A percentile compares a stretch with the other conserved stretches of the same genome.
Conservation (phyloP, 1,284 basidiomycete species). For the Abortiporus biennis region DNA sequence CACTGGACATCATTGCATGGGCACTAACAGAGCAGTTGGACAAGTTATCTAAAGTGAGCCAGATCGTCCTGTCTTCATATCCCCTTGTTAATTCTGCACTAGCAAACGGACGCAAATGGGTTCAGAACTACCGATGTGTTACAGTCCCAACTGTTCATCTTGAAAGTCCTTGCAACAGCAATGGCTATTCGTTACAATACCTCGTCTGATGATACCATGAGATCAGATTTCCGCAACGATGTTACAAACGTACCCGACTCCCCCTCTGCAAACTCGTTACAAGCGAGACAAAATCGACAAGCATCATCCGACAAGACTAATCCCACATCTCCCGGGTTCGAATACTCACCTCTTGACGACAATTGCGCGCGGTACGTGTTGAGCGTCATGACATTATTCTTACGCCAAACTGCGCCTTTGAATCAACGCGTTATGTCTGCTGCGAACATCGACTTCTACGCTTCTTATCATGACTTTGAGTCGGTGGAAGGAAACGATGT, state of each 20-base stretch:
- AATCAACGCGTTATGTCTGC: slow-evolving; percentile 57
- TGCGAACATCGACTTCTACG: slow-evolving; percentile 57
- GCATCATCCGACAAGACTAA: slow-evolving; percentile 28
- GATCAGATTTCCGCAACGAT: slow-evolving; percentile 33
- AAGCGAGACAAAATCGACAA: slow-evolving; percentile 25
- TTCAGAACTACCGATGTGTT: slow-evolving; percentile 66
- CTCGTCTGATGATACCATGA: slow-evolving; percentile 30
- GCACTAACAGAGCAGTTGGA: slow-evolving; percentile 75
- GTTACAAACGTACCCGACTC: slow-evolving; percentile 19
- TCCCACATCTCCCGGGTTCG: slow-evolving; percentile 33
- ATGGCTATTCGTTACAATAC: slow-evolving; percentile 81
- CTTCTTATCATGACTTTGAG: slow-evolving; percentile 68
- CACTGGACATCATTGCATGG: slow-evolving; percentile 73
- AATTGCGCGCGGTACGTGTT: slow-evolving; percentile 82
- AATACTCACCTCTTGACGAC: slow-evolving; percentile 80
- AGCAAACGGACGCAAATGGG: slow-evolving; percentile 48
- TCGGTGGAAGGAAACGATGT: slow-evolving; percentile 38
- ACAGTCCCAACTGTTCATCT: slow-evolving; percentile 85
- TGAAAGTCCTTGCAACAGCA: slow-evolving; percentile 77
- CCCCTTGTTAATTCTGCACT: background rate
- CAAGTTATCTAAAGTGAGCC: slow-evolving; percentile 66
- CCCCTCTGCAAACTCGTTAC: slow-evolving; percentile 23
- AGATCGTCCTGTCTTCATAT: background rate
- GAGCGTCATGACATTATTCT: slow-evolving; percentile 76
- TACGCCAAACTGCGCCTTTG: slow-evolving; percentile 64